These are phyloP conservation scores for Poterioochromonas sp. DNA, from an alignment of 352 stramenopile genomes.

Conservation along the genomic window DNA sequence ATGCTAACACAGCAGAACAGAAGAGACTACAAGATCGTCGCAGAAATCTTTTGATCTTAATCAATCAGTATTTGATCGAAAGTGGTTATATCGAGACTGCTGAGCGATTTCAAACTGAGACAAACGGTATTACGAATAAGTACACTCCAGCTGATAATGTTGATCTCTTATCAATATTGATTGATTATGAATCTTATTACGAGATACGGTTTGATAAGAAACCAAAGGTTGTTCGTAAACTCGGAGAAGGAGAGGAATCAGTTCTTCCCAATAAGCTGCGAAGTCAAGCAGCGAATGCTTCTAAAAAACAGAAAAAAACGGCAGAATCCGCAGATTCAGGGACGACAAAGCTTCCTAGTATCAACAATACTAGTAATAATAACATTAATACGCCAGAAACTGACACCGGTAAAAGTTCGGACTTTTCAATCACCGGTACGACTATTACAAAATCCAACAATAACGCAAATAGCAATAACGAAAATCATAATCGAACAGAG, in stretches of 20 bases:
- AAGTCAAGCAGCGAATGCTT: not conserved
- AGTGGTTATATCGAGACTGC: slow-evolving; percentile 65
- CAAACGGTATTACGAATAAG: slow-evolving; percentile 65
- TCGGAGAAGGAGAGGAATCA: slow-evolving; percentile 51
- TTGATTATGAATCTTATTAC: slow-evolving; percentile 75
- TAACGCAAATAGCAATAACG: not conserved
- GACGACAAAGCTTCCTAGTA: not conserved
- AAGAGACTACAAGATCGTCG: slow-evolving; percentile 70
- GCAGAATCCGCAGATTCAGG: not conserved
- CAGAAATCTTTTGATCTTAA: slow-evolving; percentile 68
- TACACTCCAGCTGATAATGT: slow-evolving; percentile 78
- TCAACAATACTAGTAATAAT: not conserved
- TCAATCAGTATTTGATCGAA: slow-evolving; percentile 68
- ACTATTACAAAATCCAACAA: not conserved
- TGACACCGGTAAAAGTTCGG: not conserved
- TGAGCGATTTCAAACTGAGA: slow-evolving; percentile 70
- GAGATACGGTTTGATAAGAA: slow-evolving; percentile 77
- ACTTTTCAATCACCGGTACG: slow-evolving; percentile 21
- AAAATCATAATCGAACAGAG: not conserved
- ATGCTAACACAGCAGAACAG: slow-evolving; percentile 46
- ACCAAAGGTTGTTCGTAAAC: slow-evolving; percentile 63
- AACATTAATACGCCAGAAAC: not conserved
- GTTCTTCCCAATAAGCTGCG: slow-evolving; percentile 21
- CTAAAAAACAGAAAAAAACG: not conserved
- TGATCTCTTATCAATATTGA: slow-evolving; percentile 54